Evolutionary conservation across 2,329 filamentous ascomycete species (phyloP).

Genomic region (Microdochium nivale): DNA sequence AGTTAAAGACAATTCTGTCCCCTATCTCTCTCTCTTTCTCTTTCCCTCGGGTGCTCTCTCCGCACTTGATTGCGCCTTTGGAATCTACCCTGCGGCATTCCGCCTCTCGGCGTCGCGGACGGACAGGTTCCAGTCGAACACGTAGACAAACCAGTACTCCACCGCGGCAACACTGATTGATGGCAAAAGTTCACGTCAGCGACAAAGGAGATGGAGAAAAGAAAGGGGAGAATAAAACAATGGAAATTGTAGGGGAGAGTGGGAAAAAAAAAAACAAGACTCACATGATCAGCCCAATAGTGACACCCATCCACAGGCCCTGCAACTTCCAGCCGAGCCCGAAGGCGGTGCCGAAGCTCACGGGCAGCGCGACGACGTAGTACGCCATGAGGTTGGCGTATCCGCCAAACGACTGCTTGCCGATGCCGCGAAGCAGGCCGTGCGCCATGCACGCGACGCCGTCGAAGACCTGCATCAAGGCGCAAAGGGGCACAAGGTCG

Average conservation of each 20-base stretch:
- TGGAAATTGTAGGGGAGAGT: neutral
- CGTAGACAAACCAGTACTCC: slow-evolving; percentile 43
- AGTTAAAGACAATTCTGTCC: too few species aligned
- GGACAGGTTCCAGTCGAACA: slow-evolving; percentile 45
- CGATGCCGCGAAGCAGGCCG: slow-evolving; percentile 78
- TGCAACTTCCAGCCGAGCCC: slow-evolving; percentile 61
- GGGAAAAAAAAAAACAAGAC: slow-evolving; percentile 15
- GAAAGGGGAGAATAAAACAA: neutral
- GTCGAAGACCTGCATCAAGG: slow-evolving; percentile 86
- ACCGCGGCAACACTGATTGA: slow-evolving; percentile 38
- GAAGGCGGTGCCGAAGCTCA: slow-evolving; percentile 73
- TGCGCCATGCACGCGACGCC: slow-evolving; percentile 71
- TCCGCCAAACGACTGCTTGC: slow-evolving; percentile 81
- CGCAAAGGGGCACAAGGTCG: slow-evolving; percentile 67
- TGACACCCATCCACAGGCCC: slow-evolving; percentile 76
- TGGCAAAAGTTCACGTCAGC: too few species aligned
- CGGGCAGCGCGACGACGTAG: slow-evolving; percentile 77
- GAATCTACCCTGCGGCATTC: slow-evolving; percentile 38
- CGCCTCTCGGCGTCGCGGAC: slow-evolving; percentile 43
- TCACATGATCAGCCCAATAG: slow-evolving; percentile 59
- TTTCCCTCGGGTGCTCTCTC: too few species aligned
- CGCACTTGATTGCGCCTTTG: too few species aligned
- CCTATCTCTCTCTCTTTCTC: too few species aligned
- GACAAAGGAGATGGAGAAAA: neutral
- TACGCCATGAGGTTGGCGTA: slow-evolving; percentile 83